Percentiles rank a stretch among this genome's conserved stretches.
Conservation (phyloP, 352 stramenopile species). For the Peronospora destructor region DNA sequence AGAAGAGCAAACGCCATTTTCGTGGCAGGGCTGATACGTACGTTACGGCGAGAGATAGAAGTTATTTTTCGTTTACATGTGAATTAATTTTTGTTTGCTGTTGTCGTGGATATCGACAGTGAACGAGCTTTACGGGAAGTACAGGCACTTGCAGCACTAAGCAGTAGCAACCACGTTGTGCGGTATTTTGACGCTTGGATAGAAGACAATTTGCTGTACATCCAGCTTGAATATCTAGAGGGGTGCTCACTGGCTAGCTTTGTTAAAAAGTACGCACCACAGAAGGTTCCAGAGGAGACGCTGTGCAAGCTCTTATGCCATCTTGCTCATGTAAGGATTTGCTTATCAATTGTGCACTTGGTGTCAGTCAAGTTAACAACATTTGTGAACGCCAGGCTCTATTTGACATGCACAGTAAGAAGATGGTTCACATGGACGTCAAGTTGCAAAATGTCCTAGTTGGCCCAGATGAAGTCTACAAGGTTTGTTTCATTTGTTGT, state of each 20-base stretch:
- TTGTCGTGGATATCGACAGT: constrained; percentile 20
- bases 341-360: not conserved
- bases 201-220: constrained; percentile 84
- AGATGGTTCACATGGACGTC: constrained; percentile 86
- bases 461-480: constrained; percentile 57
- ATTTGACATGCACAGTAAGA: constrained; percentile 74
- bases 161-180: constrained; percentile 67
- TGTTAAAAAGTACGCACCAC: constrained; percentile 54
- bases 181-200: constrained; percentile 87
- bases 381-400: constrained; percentile 35
- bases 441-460: constrained; percentile 82
- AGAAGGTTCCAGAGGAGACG: constrained; percentile 60
- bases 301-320: constrained; percentile 75
- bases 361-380: not conserved
- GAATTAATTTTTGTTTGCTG: not conserved
- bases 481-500: constrained; percentile 31
- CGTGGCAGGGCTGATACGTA: constrained; percentile 79
- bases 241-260: constrained; percentile 60
- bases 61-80: not conserved
- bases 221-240: constrained; percentile 71
- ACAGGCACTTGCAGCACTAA: constrained; percentile 73
- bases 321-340: constrained; percentile 50
- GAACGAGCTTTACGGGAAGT: constrained; percentile 77
- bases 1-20: constrained; percentile 84
- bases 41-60: constrained; percentile 8